Evolutionary conservation across 176 grass and related monocot species (phyloP).

Genomic region (Carex parvula): DNA sequence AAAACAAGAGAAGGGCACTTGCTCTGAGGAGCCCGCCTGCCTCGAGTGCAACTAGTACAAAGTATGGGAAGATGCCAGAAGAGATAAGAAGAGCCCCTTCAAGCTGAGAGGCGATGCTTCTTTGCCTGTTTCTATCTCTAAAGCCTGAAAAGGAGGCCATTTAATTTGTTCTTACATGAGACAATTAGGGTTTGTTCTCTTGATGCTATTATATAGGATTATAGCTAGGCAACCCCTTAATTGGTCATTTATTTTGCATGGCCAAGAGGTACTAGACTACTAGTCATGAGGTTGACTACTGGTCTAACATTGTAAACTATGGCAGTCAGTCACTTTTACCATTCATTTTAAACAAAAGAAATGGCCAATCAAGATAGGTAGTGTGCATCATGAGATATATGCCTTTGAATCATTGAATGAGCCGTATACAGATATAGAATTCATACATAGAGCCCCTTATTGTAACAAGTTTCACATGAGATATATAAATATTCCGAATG

Average conservation of each 20-base stretch:
- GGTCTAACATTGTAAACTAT: slow-evolving; percentile 10
- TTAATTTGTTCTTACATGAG: neutral
- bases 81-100: slow-evolving; percentile 56
- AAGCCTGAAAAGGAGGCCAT: slow-evolving; percentile 8
- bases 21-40: slow-evolving; percentile 45
- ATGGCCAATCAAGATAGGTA: slow-evolving; percentile 7
- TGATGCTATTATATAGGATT: neutral
- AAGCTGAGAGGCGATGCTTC: slow-evolving; percentile 36
- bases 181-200: slow-evolving; percentile 10
- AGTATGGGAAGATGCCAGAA: slow-evolving; percentile 50
- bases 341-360: slow-evolving; percentile 1
- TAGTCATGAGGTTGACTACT: slow-evolving; percentile 9
- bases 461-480: slow-evolving; percentile 17
- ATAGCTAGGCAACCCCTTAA: neutral
- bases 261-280: neutral
- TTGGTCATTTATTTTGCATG: no score
- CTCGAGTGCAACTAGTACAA: slow-evolving; percentile 58
- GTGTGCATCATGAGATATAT: slow-evolving; percentile 16
- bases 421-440: neutral
- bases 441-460: neutral
- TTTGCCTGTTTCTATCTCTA: slow-evolving; percentile 8
- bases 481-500: neutral
- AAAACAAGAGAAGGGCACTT: slow-evolving; percentile 20
- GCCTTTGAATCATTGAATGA: slow-evolving; percentile 16
- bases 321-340: slow-evolving; percentile 16